A percentile compares a stretch with the other conserved stretches of the same genome.
Evolutionary conservation across 2,329 filamentous ascomycete genomes (phyloP).

Genomic region (Alternaria viburni): DNA sequence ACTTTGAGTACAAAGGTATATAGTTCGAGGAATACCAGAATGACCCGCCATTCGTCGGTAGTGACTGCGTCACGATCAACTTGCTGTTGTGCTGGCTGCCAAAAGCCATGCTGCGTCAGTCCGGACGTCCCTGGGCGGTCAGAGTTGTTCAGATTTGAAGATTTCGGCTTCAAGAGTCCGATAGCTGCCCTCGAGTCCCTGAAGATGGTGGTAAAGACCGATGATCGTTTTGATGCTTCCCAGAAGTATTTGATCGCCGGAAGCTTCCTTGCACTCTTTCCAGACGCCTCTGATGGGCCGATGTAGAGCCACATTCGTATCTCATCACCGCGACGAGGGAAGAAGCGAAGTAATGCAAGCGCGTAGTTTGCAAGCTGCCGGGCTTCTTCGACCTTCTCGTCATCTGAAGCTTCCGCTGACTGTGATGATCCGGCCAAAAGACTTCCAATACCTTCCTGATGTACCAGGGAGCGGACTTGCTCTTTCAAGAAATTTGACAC

Average conservation of each 20-base stretch:
- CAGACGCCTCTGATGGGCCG: constrained; percentile 63
- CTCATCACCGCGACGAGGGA: constrained; percentile 80
- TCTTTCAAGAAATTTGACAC: constrained; percentile 62
- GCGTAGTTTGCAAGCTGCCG: constrained; percentile 84
- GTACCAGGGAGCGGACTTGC: constrained; percentile 73
- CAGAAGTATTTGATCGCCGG: constrained; percentile 86
- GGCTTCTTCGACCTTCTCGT: constrained; percentile 62
- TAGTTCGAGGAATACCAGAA: constrained; percentile 89
- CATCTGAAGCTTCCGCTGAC: constrained; percentile 44
- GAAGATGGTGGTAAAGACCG: constrained; percentile 63
- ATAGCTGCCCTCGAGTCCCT: constrained; percentile 65
- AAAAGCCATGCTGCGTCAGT: constrained; percentile 31
- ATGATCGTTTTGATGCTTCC: constrained; percentile 67
- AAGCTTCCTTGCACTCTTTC: constrained; percentile 46
- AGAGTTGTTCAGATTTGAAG: constrained; percentile 10
- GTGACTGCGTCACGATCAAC: constrained; percentile 49
- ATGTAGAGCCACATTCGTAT: constrained; percentile 94
- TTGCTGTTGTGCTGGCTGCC: constrained; percentile 43
- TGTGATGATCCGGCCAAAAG: constrained; percentile 58
- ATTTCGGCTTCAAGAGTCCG: constrained; percentile 58
- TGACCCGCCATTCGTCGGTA: constrained; percentile 81
- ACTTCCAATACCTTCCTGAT: constrained; percentile 74
- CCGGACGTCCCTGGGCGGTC: constrained; percentile 17
- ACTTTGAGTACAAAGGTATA: constrained; percentile 92
- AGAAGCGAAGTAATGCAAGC: constrained; percentile 82